Percentiles rank a stretch among this genome's conserved stretches.
Conservation (phyloP, 768 basidiomycete species). For the Phanerodontia chrysosporium region DNA sequence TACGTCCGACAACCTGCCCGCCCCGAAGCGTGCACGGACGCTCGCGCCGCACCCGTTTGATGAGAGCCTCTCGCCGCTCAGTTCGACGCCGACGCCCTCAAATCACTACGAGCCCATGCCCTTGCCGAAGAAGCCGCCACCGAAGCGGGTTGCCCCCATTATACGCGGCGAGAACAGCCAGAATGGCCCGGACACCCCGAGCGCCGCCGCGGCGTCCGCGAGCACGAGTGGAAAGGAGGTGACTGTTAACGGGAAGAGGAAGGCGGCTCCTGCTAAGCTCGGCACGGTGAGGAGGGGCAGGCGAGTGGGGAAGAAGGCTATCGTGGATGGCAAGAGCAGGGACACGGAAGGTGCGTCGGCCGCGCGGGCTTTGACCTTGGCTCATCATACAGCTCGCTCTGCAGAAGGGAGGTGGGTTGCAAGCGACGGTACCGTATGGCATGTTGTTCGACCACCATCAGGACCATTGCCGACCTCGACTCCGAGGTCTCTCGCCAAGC, state of each 20-base stretch:
- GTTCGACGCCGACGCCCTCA: not conserved
- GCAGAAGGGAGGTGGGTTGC: conserved; percentile 4
- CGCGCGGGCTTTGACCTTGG: not conserved
- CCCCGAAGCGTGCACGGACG: not conserved
- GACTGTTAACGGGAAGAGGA: not conserved
- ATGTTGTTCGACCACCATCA: not conserved
- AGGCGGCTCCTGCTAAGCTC: not conserved
- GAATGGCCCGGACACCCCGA: not conserved
- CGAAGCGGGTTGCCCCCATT: not conserved
- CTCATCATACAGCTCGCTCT: not conserved
- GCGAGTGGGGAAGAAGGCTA: not conserved
- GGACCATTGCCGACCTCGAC: not conserved
- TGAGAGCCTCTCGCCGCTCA: not conserved
- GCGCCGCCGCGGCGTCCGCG: not conserved
- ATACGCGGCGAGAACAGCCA: not conserved
- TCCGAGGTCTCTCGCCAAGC: not conserved
- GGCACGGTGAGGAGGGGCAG: not conserved
- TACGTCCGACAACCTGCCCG: not conserved
- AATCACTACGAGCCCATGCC: not conserved
- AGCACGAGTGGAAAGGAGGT: not conserved
- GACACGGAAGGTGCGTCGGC: not conserved
- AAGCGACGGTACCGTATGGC: conserved; percentile 2
- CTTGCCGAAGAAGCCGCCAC: not conserved
- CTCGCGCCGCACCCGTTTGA: not conserved
- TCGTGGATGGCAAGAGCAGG: not conserved